Base-by-base conservation (phyloP, 2,329 filamentous ascomycete genomes). In the Calonectria pteridis region DNA sequence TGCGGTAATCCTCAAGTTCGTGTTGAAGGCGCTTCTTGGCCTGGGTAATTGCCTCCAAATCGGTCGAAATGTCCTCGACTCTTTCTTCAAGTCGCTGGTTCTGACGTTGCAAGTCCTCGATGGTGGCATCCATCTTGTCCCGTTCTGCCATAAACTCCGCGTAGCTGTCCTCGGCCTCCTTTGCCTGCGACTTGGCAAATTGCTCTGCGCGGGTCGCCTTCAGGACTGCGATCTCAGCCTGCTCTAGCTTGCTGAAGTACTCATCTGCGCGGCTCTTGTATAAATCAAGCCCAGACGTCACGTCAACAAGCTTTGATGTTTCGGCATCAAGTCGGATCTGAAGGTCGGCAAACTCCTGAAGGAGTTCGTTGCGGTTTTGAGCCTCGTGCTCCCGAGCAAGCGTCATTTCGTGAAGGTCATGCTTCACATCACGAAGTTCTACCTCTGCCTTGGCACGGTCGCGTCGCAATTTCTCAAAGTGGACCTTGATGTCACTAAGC, bases 1-100 rank as follows among this genome's bases (percentile, higher is more conserved):
- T 98, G 73, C 97, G 93, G 87, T 98, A 99, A 84, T 99, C 96
- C 84, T 98, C 96, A 3, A 99, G 93, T 86, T 99, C 96, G 82
- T 98, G 96, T 84, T 99, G 96, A 29, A 98, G 92, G 73, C 96
- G 92, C 86, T 96, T 98, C 89, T 98, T 98, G 26, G 95, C 92
- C 86, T 98, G 96, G 23, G 95, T 88, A 3, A 94, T 95, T 26
- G 93, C 93, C 74, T 97, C 94, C 11, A 98, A 90, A 82, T 99
- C 96, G 0, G 96, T 96, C 29, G 95, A 94, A 55, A 98, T 88
- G 82, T 99, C 96, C 82, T 98, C 96, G 64, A 98, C 89, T 81
- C 93, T 94, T 86, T 98, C 96, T 81, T 98, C 96, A 62, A 96
- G 93, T 53, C 94, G 93, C 83, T 98, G 96, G 72, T 95, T 95